A percentile compares a stretch with the other conserved stretches of the same genome.
Evolutionary conservation across 192 early-diverging fungal species (phyloP).

Genomic region (Anaeromyces robustus): DNA sequence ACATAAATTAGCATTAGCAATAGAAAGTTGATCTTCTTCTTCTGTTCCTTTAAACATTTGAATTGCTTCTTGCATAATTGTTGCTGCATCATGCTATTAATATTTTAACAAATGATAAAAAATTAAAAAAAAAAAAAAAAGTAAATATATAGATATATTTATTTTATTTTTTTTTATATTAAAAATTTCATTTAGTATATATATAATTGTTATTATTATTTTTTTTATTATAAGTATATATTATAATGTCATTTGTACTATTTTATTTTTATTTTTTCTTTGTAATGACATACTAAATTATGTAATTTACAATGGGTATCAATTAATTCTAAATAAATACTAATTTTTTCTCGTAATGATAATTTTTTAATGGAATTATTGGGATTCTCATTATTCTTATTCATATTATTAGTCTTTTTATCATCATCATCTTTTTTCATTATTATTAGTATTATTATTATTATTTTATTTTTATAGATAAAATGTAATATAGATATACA

Average conservation of each 20-base stretch:
- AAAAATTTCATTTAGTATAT: too few relatives aligned
- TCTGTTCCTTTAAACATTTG: constrained; percentile 17
- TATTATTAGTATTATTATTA: too few relatives aligned
- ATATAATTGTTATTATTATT: too few relatives aligned
- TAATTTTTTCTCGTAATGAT: constrained; percentile 12
- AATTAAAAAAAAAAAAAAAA: background rate
- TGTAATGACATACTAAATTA: constrained; percentile 7
- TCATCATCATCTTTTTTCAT: too few relatives aligned
- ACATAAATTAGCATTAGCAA: constrained; percentile 22
- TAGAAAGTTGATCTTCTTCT: constrained; percentile 16
- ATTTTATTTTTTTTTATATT: too few relatives aligned
- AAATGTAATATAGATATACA: too few relatives aligned
- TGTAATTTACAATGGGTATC: constrained; percentile 20
- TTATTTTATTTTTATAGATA: too few relatives aligned
- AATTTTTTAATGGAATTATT: constrained; percentile 4
- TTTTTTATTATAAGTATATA: too few relatives aligned
- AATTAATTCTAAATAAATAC: constrained; percentile 21
- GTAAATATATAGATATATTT: too few relatives aligned
- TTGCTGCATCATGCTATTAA: constrained; percentile 14
- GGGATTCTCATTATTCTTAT: background rate
- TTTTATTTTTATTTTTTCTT: too few relatives aligned
- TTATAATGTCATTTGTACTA: too few relatives aligned
- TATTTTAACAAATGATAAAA: background rate
- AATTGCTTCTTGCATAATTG: constrained; percentile 22
- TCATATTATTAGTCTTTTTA: too few relatives aligned